Base-by-base conservation (phyloP, 2,329 filamentous ascomycete genomes). In the Metarhizium robertsii region DNA sequence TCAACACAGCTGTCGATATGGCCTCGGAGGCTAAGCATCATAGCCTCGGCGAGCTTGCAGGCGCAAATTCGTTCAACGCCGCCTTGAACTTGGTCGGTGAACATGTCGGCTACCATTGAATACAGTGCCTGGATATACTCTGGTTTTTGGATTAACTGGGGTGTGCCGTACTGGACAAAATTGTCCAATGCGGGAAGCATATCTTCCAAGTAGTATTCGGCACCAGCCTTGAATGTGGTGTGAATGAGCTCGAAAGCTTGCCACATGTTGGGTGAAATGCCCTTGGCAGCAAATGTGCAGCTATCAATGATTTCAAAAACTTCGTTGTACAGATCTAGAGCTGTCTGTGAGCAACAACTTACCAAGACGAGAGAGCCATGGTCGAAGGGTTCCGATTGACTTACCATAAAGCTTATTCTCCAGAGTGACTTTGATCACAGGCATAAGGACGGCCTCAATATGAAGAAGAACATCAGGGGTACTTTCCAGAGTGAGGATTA, bases 251-350 rank as follows among this genome's bases (percentile, higher is more conserved):
- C 92, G 69, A 99, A 99, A 2, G 94, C 92, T 72, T 92, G 86
- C 94, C 94, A 99, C 94, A 99, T 99, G 46, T 90, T 95, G 10
- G 87, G 84, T 1, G 94, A 96, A 62, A 99, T 97, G 57, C 84
- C 83, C 78, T 97, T 99, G 59, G 94, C 92, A 11, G 94, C 90
- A 69, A 97, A 99, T 7, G 94, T 99, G 78, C 94, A 99, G 78
- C 91, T 96, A 71, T 99, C 94, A 64, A 99, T 95, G 64, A 99
- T 99, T 73, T 99, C 94, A 63, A 99, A 99, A 5, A 97, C 85
- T 69, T 99, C 94, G 69, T 97, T 99, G 72, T 96, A 99, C 25
- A 99, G 76, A 71, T 99, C 87, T 87, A 53, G 20, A 38, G 38
- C 38, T 8, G 7, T 45, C 3, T 7, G 29, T 48, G 20, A 36